Evolutionary conservation across 768 basidiomycete genomes (phyloP).

Genomic region (Tephrocybe sp.): DNA sequence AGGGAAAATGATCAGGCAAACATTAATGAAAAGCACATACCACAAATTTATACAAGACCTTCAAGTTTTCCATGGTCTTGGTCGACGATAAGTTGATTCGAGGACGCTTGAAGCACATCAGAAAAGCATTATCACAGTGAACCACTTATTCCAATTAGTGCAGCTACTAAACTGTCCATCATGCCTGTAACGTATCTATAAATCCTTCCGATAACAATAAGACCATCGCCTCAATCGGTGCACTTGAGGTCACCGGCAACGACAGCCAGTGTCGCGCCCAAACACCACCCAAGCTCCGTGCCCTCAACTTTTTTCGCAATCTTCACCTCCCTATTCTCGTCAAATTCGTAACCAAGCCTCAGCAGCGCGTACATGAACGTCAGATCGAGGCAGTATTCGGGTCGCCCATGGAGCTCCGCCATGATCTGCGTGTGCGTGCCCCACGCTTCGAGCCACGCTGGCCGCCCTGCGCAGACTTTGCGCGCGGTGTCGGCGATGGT

Average conservation of each 20-base stretch:
- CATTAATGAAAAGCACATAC: no score
- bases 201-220: no score
- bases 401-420: slow-evolving; percentile 74
- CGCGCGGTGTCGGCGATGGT: slow-evolving; percentile 65
- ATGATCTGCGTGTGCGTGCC: slow-evolving; percentile 32
- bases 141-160: no score
- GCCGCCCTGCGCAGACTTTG: slow-evolving; percentile 71
- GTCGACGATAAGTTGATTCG: no score
- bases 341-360: slow-evolving; percentile 89
- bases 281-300: slow-evolving; percentile 93
- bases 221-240: no score
- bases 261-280: slow-evolving; percentile 83
- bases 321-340: slow-evolving; percentile 59
- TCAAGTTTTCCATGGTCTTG: no score
- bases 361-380: slow-evolving; percentile 93
- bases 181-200: no score
- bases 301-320: slow-evolving; percentile 87
- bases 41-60: no score
- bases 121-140: no score
- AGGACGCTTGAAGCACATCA: no score
- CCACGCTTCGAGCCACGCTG: slow-evolving; percentile 58
- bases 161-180: no score
- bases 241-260: slow-evolving; percentile 64
- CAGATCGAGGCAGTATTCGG: slow-evolving; percentile 95
- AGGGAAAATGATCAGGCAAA: no score